A percentile compares a stretch with the other conserved stretches of the same genome.
Evolutionary conservation across 257 asterid genomes (phyloP).

Genomic region (Nicotiana otophora): DNA sequence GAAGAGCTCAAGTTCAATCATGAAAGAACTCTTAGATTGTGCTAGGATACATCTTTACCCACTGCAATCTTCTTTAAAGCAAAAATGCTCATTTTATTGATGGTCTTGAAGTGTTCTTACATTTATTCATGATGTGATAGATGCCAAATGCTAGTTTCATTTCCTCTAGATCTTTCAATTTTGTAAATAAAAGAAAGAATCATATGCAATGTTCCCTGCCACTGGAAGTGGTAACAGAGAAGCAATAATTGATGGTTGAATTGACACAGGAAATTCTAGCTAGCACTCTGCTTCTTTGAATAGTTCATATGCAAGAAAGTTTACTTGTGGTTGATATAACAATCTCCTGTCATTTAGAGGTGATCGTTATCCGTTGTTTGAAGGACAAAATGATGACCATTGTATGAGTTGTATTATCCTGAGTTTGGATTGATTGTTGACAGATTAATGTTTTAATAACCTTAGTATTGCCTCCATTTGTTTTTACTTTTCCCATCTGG

Average conservation of each 20-base stretch:
- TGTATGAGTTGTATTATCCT: neutral
- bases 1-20: neutral
- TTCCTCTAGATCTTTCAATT: neutral
- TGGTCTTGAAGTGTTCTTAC: neutral
- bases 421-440: neutral
- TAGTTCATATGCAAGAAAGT: neutral
- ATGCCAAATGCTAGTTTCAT: neutral
- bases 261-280: neutral
- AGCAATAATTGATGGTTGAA: neutral
- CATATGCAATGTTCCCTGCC: neutral
- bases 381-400: neutral
- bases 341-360: neutral
- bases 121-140: neutral
- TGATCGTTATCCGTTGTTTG: neutral
- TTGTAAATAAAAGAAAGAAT: neutral
- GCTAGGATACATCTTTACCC: neutral
- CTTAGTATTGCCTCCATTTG: neutral
- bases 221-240: neutral
- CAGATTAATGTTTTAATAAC: neutral
- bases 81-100: neutral
- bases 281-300: neutral
- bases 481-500: neutral
- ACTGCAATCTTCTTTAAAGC: neutral
- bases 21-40: neutral
- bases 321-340: neutral